Base-by-base conservation (phyloP, 768 basidiomycete genomes). In the Paxillus involutus region DNA sequence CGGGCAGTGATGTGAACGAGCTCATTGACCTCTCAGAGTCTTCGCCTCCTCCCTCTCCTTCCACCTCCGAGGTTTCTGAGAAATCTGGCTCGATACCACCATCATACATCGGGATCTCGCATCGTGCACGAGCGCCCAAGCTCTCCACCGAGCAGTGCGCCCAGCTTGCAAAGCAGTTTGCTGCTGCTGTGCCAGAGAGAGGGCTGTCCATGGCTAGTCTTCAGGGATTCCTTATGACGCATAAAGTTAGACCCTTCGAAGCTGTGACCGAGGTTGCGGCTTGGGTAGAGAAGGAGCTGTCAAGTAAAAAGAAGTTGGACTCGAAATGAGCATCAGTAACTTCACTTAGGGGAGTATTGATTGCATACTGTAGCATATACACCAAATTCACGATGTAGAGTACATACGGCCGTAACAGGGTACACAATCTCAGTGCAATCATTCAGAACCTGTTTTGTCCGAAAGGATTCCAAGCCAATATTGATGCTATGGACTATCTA, bases 181-280 rank as follows among this genome's bases (percentile, higher is more conserved):
- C 81, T 3, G 73, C 73, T 1, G 71, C 66, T 11, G 75, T 92
- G 13, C 80, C 82, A 1, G 75, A 80, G 44, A 66, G 75, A 26
- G 68, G 69, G 53, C 43, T 77, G 11, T 72, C 75, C 35, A 75
- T 78, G 65, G 77, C 79, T 3, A 70, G 69, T 21, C 64, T 80
- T 0, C 79, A 79, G 51, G 81, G 85, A 4, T 89, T 83, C 64
- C 66, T 91, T 55, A 88, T 92, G 85, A 69, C 72, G 17, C 80
- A 86, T 73, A 89, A 90, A 67, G 74, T 71, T 6, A 68, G 78
- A 4, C 87, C 89, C 0, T 66, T 72, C 55, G 78, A 77, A 13
- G 88, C 88, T 8, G 77, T 83, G 13, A 66, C 68, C 21, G 73
- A 75, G 3, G 66, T 76, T 6, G 63, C 60, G 10, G 67, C 53